Conservation (phyloP, 1,284 basidiomycete genomes). For the Cryptococcus sp. region DNA sequence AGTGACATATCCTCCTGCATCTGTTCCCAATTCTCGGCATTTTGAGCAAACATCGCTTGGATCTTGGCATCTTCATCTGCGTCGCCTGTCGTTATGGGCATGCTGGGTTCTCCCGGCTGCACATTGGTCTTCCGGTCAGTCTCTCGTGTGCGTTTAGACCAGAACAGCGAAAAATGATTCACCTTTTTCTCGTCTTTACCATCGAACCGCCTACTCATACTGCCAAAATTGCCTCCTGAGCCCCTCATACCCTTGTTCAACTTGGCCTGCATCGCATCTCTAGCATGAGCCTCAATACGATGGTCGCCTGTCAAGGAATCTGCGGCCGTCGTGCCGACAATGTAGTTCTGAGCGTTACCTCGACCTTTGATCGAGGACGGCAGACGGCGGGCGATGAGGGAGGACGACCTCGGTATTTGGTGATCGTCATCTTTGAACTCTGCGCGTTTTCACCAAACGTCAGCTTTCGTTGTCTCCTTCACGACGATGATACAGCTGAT, state of each 20-base stretch:
- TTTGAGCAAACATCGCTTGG: conserved; percentile 49
- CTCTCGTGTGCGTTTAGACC: neutral
- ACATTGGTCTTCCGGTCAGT: neutral
- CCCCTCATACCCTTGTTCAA: conserved; percentile 33
- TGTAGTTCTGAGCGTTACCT: conserved; percentile 87
- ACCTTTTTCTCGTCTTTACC: conserved; percentile 64
- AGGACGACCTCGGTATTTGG: conserved; percentile 90
- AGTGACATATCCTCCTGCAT: conserved; percentile 51
- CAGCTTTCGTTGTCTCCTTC: neutral
- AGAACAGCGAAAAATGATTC: neutral
- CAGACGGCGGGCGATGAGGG: conserved; percentile 87
- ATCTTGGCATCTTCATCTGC: conserved; percentile 53
- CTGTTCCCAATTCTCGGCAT: conserved; percentile 51
- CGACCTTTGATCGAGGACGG: conserved; percentile 78
- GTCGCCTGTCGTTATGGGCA: conserved; percentile 46
- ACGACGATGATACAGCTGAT: neutral
- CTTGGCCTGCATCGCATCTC: conserved; percentile 49
- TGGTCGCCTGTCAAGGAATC: conserved; percentile 47
- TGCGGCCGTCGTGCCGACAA: conserved; percentile 59
- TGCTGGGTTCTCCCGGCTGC: conserved; percentile 22
- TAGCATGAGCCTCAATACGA: conserved; percentile 49
- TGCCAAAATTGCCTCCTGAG: conserved; percentile 41
- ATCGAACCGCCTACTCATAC: conserved; percentile 88
- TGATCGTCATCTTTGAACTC: conserved; percentile 91
- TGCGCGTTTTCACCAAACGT: conserved; percentile 47